phyloP scores from a whole-genome alignment of 2,329 filamentous ascomycete genomes.

The Sordariomycetes sp. region DNA sequence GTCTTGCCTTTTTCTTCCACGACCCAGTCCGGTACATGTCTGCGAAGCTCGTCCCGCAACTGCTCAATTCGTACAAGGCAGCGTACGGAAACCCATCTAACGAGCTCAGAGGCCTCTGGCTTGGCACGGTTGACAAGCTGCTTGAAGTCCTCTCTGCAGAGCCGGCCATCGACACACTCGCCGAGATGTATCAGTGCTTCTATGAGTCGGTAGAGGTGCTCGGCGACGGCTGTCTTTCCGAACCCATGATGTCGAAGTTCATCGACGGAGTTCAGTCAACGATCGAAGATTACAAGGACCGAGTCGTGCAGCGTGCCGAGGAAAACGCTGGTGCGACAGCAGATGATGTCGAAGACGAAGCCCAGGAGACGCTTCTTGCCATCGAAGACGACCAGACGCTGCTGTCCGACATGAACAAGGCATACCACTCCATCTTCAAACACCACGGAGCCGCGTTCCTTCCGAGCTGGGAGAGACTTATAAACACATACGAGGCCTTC shows the following conservation, averaged over 20 bases:
- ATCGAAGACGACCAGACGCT: slow-evolving; percentile 97
- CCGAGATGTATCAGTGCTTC: slow-evolving; percentile 99
- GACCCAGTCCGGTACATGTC: slow-evolving; percentile 93
- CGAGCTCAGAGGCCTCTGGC: slow-evolving; percentile 76
- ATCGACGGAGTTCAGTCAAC: slow-evolving; percentile 78
- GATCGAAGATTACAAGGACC: slow-evolving; percentile 84
- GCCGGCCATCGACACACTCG: slow-evolving; percentile 88
- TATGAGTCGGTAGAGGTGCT: slow-evolving; percentile 96
- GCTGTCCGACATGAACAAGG: slow-evolving; percentile 99
- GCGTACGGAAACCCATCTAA: slow-evolving; percentile 72
- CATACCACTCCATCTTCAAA: slow-evolving; percentile 98
- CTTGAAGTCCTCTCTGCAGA: slow-evolving; percentile 89
- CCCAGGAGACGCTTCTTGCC: slow-evolving; percentile 76
- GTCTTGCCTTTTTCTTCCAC: slow-evolving; percentile 97
- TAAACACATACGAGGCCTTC: slow-evolving; percentile 78
- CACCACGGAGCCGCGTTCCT: slow-evolving; percentile 82
- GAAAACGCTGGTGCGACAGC: slow-evolving; percentile 63
- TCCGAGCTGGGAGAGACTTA: slow-evolving; percentile 74
- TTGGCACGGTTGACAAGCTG: slow-evolving; percentile 75
- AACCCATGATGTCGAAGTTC: slow-evolving; percentile 74
- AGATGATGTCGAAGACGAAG: slow-evolving; percentile 84
- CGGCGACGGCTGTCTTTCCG: slow-evolving; percentile 70
- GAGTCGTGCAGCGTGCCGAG: slow-evolving; percentile 73
- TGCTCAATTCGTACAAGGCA: slow-evolving; percentile 90
- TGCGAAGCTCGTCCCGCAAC: slow-evolving; percentile 85